Base-by-base conservation (phyloP, 371 early-diverging fungal genomes). In the Apophysomyces variabilis region DNA sequence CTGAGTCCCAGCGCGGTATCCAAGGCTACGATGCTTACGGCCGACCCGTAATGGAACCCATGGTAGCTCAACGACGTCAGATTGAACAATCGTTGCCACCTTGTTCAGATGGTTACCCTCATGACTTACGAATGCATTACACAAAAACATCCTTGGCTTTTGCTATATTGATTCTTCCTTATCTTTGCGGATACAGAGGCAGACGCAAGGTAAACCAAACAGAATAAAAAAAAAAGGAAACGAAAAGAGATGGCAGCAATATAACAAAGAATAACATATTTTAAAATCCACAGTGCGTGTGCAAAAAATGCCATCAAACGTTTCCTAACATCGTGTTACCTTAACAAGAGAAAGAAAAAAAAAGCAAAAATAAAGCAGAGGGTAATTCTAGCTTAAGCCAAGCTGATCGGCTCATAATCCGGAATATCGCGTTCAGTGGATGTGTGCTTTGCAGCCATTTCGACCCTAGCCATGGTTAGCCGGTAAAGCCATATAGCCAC, bases 51-150 rank as follows among this genome's bases (percentile, higher is more conserved):
- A 60, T 74, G 1, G 75, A 79, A 11, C 60, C 69, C 0, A 74
- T 77, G 62, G 72, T 77, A 32, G 73, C 74, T 14, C 72, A 77
- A 63, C 73, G 83, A 21, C 69, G 74, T 56, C 73, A 65, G 16
- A 79, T 79, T 35, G 76, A 82, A 60, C 72, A 74, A 44, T 67
- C 71, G 1, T 50, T 82, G 1, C 80, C 80, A 0, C 75, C 76
- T 4, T 82, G 83, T 58, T 59, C 64, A 11, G 59, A 61, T 37
- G 75, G 75, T 11, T 72, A 71, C 7, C 76, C 74, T 45, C 83
- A 82, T 58, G 74, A 77, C 57, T 54, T 82, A 47, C 71, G 83
- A 8, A 82, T 82, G 83, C 74, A 79, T 57, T 68, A 78, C 37
- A 78, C 79, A 3, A 72, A 50, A 12, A 60, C 54, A 4, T 68